Evolutionary conservation across 2,329 filamentous ascomycete species (phyloP), one percentile per base, ranked within the genome.

Genomic region (Pseudogymnoascus sp.): DNA sequence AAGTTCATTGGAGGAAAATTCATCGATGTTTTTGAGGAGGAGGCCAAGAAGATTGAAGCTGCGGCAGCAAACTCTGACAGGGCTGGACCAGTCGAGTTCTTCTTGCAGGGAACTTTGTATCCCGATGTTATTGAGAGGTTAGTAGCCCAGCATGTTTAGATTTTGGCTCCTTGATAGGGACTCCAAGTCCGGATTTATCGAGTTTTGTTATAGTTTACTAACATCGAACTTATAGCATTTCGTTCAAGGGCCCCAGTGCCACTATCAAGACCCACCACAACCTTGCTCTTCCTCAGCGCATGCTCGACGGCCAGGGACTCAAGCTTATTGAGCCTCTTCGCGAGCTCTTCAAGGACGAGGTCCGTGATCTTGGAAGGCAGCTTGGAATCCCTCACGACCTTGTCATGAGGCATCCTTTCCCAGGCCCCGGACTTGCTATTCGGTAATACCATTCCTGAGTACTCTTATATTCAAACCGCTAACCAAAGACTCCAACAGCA

Each of bases 1-100:
- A 96, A 96, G 78, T 87, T 97, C 69, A 97, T 97, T 65, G 92
- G 92, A 62, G 84, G 81, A 65, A 81, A 80, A 21, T 90, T 92
- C 74, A 91, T 92, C 66, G 88, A 92, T 68, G 77, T 96, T 29
- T 97, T 96, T 75, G 88, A 96, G 74, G 80, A 86, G 63, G 87
- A 92, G 73, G 92, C 90, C 27, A 82, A 83, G 69, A 80, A 84
- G 68, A 92, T 95, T 58, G 90, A 91, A 66, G 83, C 83, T 62
- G 85, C 81, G 29, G 89, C 89, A 0, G 83, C 85, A 65, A 80
- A 87, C 71, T 87, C 87, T 0, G 75, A 80, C 1, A 80, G 81
- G 61, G 86, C 85, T n/a, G 90, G 89, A 35, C 86, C 88, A 69
- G 88, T 97, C 39, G 84, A 91, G 69, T 97, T 85, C 82, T 89